Percentiles rank a stretch among this genome's conserved stretches.
These are phyloP conservation scores for Hyaloscypha bicolor DNA, from an alignment of 495 filamentous ascomycete species.

Conservation along the genomic window DNA sequence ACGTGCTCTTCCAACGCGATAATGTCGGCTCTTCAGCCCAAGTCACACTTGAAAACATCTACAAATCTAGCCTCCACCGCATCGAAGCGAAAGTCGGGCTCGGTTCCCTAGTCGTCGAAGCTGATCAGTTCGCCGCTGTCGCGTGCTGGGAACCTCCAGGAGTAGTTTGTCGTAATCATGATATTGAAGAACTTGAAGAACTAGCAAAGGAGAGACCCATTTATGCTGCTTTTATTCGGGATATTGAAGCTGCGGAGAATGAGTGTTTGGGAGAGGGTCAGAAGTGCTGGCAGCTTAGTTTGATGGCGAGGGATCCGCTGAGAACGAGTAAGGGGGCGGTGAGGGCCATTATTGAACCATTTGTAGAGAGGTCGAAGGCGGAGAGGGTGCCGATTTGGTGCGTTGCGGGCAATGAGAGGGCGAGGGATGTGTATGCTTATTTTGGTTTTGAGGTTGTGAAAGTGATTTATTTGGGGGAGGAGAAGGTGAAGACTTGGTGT, in stretches of 20 bases:
- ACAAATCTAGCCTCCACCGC: neutral
- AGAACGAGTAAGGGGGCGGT: constrained; percentile 15
- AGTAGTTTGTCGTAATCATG: neutral
- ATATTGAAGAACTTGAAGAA: constrained; percentile 3
- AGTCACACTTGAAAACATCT: neutral
- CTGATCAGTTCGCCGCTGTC: constrained; percentile 13
- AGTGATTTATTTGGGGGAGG: constrained; percentile 12
- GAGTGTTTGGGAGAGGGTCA: constrained; percentile 11
- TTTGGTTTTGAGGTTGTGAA: constrained; percentile 21
- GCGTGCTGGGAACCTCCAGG: constrained; percentile 12
- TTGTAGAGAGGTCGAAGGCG: constrained; percentile 14
- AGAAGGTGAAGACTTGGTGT: constrained; percentile 8
- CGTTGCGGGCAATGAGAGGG: neutral
- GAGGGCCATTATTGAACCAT: constrained; percentile 15
- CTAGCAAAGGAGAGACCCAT: constrained; percentile 4
- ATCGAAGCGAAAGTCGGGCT: constrained; percentile 11
- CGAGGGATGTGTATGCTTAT: constrained; percentile 21
- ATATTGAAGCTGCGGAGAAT: constrained; percentile 7
- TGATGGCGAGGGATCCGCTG: constrained; percentile 14
- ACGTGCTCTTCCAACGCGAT: constrained; percentile 4
- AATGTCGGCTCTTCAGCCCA: neutral
- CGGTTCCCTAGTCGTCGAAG: constrained; percentile 6
- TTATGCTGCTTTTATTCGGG: constrained; percentile 2
- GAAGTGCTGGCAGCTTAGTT: constrained; percentile 19
- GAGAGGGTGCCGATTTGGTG: constrained; percentile 12